Evolutionary conservation across 305 asterid species (phyloP).

Genomic region (Fraxinus paxiana): DNA sequence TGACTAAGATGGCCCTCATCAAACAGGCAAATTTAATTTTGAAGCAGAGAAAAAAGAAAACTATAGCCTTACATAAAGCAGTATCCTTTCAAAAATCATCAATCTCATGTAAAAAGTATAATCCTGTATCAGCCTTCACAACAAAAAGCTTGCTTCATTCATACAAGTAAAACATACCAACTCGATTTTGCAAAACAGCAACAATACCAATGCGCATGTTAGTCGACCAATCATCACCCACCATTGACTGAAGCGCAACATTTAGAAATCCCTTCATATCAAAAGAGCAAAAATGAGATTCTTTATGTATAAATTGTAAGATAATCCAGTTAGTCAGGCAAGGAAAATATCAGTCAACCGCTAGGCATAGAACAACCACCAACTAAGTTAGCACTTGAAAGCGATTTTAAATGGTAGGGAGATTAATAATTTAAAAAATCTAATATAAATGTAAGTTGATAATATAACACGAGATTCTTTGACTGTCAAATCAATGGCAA

Average conservation of each 20-base stretch:
- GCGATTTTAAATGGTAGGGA: background rate
- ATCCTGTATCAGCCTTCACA: background rate
- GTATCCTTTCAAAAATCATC: background rate
- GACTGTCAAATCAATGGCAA: background rate
- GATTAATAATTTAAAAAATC: background rate
- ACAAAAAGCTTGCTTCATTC: slow-evolving; percentile 2
- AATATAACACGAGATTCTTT: background rate
- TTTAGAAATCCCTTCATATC: slow-evolving; percentile 52
- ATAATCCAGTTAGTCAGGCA: slow-evolving; percentile 18
- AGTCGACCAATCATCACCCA: slow-evolving; percentile 47
- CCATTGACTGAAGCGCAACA: slow-evolving; percentile 42
- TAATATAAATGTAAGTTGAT: background rate
- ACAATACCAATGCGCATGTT: slow-evolving; percentile 64
- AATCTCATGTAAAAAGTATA: background rate
- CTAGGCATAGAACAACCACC: slow-evolving; percentile 11
- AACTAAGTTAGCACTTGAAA: slow-evolving; percentile 13
- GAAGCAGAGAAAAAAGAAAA: background rate
- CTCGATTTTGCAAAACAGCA: slow-evolving; percentile 76
- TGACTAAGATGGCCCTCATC: slow-evolving; percentile 4
- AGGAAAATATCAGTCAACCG: background rate
- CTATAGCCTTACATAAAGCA: background rate
- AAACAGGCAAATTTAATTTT: background rate
- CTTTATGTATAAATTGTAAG: slow-evolving; percentile 4
- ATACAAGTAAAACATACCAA: slow-evolving; percentile 48
- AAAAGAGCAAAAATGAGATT: slow-evolving; percentile 24